Percentiles rank a stretch among this genome's conserved stretches.
Evolutionary conservation across 2,329 filamentous ascomycete species (phyloP).

Genomic region (Rugonectria rugulosa): DNA sequence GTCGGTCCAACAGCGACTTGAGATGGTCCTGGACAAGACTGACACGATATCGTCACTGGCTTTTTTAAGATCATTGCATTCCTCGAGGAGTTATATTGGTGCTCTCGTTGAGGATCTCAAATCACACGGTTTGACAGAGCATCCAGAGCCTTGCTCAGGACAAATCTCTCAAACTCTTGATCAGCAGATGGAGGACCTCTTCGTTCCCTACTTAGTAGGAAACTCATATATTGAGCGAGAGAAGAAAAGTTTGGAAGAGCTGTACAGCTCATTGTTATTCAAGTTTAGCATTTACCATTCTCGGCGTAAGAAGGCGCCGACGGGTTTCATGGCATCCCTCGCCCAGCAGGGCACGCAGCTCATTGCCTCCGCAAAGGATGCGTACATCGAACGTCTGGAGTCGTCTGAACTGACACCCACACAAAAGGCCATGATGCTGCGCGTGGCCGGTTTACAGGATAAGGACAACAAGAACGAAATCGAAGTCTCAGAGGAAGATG

Average conservation of each 20-base stretch:
- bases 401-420: conserved; percentile 87
- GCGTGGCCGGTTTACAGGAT: conserved; percentile 84
- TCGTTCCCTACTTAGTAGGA: conserved; percentile 73
- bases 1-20: conserved; percentile 93
- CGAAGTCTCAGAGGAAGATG: conserved; percentile 90
- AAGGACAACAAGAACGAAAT: conserved; percentile 83
- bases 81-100: conserved; percentile 88
- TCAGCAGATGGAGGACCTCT: conserved; percentile 80
- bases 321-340: conserved; percentile 90
- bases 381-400: conserved; percentile 88
- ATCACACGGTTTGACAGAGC: conserved; percentile 90
- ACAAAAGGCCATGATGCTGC: conserved; percentile 88
- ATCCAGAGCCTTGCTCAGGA: conserved; percentile 88
- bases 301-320: conserved; percentile 83
- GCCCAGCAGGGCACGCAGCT: conserved; percentile 91
- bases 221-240: conserved; percentile 76
- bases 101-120: conserved; percentile 92
- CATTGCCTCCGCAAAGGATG: conserved; percentile 85
- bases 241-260: conserved; percentile 74
- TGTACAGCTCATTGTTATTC: conserved; percentile 92
- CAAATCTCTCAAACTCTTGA: conserved; percentile 81
- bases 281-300: conserved; percentile 97
- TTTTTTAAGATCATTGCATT: conserved; percentile 89
- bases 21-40: conserved; percentile 95
- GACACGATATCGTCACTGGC: conserved; percentile 90